These are phyloP conservation scores for Aureobasidium sp. DNA, from an alignment of 2,329 filamentous ascomycete genomes.

Conservation along the genomic window DNA sequence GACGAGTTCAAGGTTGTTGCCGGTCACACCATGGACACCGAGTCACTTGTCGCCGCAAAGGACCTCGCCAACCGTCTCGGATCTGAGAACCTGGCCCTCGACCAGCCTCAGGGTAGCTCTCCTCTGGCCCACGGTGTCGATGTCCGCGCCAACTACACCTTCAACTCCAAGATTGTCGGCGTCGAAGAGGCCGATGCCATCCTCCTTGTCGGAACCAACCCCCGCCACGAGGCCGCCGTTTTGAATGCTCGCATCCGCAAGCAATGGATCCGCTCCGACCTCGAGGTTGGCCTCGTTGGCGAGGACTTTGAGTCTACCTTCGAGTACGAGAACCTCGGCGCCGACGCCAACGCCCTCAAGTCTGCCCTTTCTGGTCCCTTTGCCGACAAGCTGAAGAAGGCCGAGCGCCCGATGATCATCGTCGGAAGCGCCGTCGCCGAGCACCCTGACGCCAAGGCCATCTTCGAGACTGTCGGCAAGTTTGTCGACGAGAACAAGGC, in stretches of 20 bases:
- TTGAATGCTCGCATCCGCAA: conserved; percentile 96
- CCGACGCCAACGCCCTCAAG: conserved; percentile 73
- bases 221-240: conserved; percentile 87
- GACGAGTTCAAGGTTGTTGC: conserved; percentile 96
- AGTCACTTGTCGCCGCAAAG: conserved; percentile 93
- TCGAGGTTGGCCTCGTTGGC: conserved; percentile 86
- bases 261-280: conserved; percentile 91
- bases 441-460: conserved; percentile 82
- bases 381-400: conserved; percentile 81
- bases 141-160: conserved; percentile 86
- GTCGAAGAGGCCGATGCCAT: conserved; percentile 91
- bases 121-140: conserved; percentile 90
- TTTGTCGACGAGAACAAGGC: conserved; percentile 91
- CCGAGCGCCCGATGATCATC: conserved; percentile 93
- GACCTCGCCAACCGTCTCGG: conserved; percentile 94
- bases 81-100: conserved; percentile 90
- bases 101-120: conserved; percentile 74
- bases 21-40: conserved; percentile 83
- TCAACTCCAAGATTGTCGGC: conserved; percentile 92
- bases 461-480: conserved; percentile 81
- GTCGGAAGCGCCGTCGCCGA: conserved; percentile 89
- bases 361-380: conserved; percentile 77
- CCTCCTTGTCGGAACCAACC: conserved; percentile 89
- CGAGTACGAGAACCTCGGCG: conserved; percentile 85
- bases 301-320: conserved; percentile 91